Evolutionary conservation across 176 grass and related monocot species (phyloP), one percentile per base, ranked within the genome.

Genomic region (Rhynchospora breviuscula): DNA sequence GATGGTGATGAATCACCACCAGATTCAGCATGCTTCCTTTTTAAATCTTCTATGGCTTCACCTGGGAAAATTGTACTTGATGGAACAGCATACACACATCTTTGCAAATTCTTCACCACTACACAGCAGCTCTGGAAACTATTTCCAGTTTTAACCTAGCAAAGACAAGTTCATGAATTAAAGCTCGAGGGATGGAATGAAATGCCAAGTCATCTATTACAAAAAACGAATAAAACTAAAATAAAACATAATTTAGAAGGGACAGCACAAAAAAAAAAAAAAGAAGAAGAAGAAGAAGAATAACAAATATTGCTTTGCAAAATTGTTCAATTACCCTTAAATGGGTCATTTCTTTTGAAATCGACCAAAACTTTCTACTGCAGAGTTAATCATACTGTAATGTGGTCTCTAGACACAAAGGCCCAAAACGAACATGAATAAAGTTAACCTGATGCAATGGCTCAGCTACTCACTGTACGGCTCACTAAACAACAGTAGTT

Each of bases 61-160:
- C 54, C 87, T 70, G 88, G 85, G 62, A 99, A 99, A 31, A 99
- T 70, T 83, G 93, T 90, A 81, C 44, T 80, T 61, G 85, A 91
- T 59, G 96, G 93, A 64, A 99, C 90, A 66, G 93, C 96, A 87
- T 95, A 99, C 79, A 99, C 88, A 88, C 96, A 99, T 88, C 96
- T 91, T 89, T 93, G 91, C 87, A 99, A 90, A 79, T 99, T 93
- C 71, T 93, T 99, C 23, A 93, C 89, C 84, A 99, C 76, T 2
- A 90, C 86, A 62, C 91, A 93, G 23, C 96, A 95, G 69, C 96
- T 99, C 63, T 99, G 89, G 84, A 93, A 95, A 35, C 18, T 68
- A 57, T 90, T 93, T 18, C 80, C 64, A 48, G 89, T 81, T 95
- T 95, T 89, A 51, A 99, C 93, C 96, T 99, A 65, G 1, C 82